These are phyloP conservation scores for Urochloa ruziziensis DNA, from an alignment of 176 grass and related monocot genomes.

Conservation along the genomic window DNA sequence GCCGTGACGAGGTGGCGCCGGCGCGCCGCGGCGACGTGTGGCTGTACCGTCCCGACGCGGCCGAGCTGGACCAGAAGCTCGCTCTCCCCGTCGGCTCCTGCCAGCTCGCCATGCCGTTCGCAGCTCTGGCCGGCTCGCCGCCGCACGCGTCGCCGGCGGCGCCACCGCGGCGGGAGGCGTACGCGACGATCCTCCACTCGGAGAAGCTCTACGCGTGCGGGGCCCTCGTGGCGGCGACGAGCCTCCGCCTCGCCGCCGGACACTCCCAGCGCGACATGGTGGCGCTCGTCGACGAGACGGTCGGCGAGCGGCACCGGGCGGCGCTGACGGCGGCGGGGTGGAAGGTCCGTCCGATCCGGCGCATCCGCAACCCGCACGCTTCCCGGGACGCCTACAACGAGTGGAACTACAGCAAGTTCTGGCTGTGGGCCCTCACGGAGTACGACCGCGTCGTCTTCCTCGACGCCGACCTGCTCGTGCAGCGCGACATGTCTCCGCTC, in stretches of 20 bases:
- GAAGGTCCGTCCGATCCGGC: conserved; percentile 31
- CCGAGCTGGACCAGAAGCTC: conserved; percentile 47
- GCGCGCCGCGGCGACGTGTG: conserved; percentile 56
- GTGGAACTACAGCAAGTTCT: conserved; percentile 70
- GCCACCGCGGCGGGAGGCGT: conserved; percentile 39
- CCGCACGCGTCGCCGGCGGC: not conserved
- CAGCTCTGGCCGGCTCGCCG: conserved; percentile 23
- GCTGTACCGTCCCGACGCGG: conserved; percentile 49
- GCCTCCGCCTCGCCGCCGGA: conserved; percentile 39
- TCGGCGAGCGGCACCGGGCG: conserved; percentile 21
- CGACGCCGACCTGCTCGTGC: conserved; percentile 58
- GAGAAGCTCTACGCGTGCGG: conserved; percentile 61
- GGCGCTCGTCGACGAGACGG: conserved; percentile 48
- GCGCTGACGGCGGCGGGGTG: conserved; percentile 37
- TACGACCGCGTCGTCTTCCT: conserved; percentile 50
- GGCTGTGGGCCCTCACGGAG: conserved; percentile 52
- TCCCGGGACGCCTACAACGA: conserved; percentile 41
- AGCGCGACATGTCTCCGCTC: conserved; percentile 25
- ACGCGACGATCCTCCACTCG: conserved; percentile 55
- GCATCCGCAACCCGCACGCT: conserved; percentile 46
- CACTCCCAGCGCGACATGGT: conserved; percentile 44
- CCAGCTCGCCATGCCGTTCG: conserved; percentile 61
- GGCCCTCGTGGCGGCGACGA: conserved; percentile 42
- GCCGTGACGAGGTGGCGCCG: conserved; percentile 48
- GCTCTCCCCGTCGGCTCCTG: conserved; percentile 64